Evolutionary conservation across 139 green algal species (phyloP), one percentile per base, ranked within the genome.

Genomic region (Pleodorina starrii): DNA sequence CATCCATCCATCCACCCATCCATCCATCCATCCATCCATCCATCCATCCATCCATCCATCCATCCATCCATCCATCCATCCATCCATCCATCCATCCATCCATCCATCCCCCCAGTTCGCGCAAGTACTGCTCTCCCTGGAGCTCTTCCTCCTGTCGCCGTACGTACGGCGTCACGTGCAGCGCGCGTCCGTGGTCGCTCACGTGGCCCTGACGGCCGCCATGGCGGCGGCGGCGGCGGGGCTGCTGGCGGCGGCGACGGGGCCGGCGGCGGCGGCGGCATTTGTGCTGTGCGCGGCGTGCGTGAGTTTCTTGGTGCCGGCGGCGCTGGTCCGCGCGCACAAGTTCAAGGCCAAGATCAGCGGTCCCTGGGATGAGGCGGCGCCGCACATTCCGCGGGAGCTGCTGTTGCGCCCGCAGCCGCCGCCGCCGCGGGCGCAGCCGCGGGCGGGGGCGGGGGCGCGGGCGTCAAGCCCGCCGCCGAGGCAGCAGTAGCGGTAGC

Each of bases 291-390:
- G 57, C 0, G 32, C 95, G 14, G 5, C 90, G 9, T 94, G 92
- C 19, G 54, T 99, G 17, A 90, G 57, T 1, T 91, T 97, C 29
- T 19, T 96, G 27, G 98, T 94, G 78, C 97, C 97, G 9, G 88
- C 93, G 81, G 97, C 94, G 92, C 92, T 99, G 66, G 96, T 99
- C 42, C 90, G 93, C 40, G 96, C 98, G 19, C 93, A 98, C 50
- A 97, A 98, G 89, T 98, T 96, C 93, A 99, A 99, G 88, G 93
- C 95, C 1, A 87, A 97, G 66, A 99, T 99, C 86, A 98, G 96
- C 63, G 96, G 96, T 1, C 96, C 96, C 1, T 98, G 96, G 96
- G 96, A 98, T 74, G 95, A 98, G 78, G 96, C 96, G 23, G 94
- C 95, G 72, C 96, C 96, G 16, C 76, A 92, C 77, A 91, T 96